Base-by-base conservation (phyloP, 2,329 filamentous ascomycete species). In the Arthrobotrys sinensis region DNA sequence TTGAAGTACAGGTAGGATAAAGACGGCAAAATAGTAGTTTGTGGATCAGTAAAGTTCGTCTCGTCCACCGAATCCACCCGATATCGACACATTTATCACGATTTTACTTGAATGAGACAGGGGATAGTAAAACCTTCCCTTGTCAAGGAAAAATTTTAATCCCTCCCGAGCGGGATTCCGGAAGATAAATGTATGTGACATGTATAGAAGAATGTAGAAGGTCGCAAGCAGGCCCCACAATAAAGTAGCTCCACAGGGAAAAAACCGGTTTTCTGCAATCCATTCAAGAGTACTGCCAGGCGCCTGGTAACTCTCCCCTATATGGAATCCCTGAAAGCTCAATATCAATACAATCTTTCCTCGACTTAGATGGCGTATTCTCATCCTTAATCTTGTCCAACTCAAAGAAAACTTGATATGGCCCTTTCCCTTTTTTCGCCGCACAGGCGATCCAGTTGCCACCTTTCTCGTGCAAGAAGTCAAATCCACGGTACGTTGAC, bases 381-480 rank as follows among this genome's bases (percentile, higher is more conserved):
- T 32, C 28, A 57, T 68, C 48, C 12, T 14, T n/a, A 12, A 68
- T 19, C 16, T 48, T 14, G 12, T 10, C n/a, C 11, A 45, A 34
- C 34, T 68, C 50, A 12, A 68, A 57, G 45, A 43, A 68, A 8
- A 68, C 48, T 38, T 68, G 64, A 46, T 68, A 68, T 8, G 64
- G 64, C 6, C 16, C 48, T 36, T 36, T 43, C 19, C 50, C 50
- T n/a, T 43, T 46, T 34, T 19, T n/a, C 28, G 11, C 14, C 4
- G 64, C 36, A 57, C 64, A 68, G 21, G 48, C 64, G 8, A 68
- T 55, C 64, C 64, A 68, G 14, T 16, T 43, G 4, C 64, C 64
- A 10, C 64, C 64, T 3, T 24, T 28, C 16, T 14, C 6, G 32
- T 68, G 32, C 32, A 19, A 24, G 32, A 68, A n/a, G 16, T 45